Percentiles rank a stretch among this genome's conserved stretches.
Evolutionary conservation across 805 yeast genomes (phyloP).

Genomic region (Kregervanrija fluxuum): DNA sequence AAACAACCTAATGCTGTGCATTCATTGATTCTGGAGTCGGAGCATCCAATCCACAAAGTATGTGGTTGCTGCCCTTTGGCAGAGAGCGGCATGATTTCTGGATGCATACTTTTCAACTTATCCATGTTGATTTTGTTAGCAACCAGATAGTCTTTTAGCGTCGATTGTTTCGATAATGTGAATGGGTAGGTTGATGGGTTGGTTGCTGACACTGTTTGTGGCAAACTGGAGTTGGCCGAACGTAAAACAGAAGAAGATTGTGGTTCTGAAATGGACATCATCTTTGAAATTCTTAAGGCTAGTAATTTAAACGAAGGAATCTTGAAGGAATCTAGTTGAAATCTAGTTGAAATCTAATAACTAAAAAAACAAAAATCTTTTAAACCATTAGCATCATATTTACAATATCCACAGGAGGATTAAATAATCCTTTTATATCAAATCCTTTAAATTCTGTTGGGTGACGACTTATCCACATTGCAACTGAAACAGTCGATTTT

Average conservation of each 20-base stretch:
- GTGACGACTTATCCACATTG: conserved; percentile 1
- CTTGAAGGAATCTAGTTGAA: too few species aligned
- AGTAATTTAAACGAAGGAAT: conserved; percentile 6
- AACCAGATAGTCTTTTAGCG: conserved; percentile 39
- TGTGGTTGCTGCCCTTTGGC: conserved; percentile 88
- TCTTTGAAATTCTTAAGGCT: conserved; percentile 5
- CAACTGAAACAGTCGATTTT: not conserved
- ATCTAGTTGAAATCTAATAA: too few species aligned
- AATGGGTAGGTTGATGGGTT: conserved; percentile 25
- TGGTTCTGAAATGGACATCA: conserved; percentile 9
- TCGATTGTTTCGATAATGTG: conserved; percentile 40
- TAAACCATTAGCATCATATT: too few species aligned
- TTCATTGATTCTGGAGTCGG: conserved; percentile 88
- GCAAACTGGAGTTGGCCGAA: not conserved
- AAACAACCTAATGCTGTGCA: conserved; percentile 60
- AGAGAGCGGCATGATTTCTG: conserved; percentile 53
- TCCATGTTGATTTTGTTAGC: conserved; percentile 43
- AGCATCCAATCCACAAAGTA: conserved; percentile 90
- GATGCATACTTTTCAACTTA: conserved; percentile 40
- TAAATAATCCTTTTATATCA: not conserved
- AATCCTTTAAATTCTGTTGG: too few species aligned
- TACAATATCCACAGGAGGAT: not conserved
- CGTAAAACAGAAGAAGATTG: not conserved
- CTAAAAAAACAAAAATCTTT: too few species aligned
- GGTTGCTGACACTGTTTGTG: conserved; percentile 2